phyloP scores from a whole-genome alignment of 1,284 basidiomycete species.

The Mycocalia duriaeana region DNA sequence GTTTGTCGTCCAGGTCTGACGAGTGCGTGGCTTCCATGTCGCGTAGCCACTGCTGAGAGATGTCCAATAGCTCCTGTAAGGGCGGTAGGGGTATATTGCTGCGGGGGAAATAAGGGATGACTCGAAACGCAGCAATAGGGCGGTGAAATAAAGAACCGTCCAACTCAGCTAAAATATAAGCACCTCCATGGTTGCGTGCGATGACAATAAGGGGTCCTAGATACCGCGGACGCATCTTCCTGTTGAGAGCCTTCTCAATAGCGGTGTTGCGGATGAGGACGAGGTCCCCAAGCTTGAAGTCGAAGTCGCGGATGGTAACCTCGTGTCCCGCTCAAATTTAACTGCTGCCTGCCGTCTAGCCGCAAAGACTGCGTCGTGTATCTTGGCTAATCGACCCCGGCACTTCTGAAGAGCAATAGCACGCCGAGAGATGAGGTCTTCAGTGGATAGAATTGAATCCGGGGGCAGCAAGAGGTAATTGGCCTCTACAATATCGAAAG shows the following conservation, averaged over 20 bases:
- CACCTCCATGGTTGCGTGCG: constrained; percentile 18
- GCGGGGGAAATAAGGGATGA: neutral
- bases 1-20: too few relatives aligned
- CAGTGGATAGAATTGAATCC: constrained; percentile 13
- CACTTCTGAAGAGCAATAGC: constrained; percentile 19
- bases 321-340: constrained; percentile 16
- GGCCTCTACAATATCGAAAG: constrained; percentile 34
- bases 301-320: constrained; percentile 23
- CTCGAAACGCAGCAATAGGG: neutral
- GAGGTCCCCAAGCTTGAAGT: constrained; percentile 26
- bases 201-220: constrained; percentile 33
- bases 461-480: constrained; percentile 27
- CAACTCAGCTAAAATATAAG: constrained; percentile 17
- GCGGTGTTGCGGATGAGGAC: constrained; percentile 10
- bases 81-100: too few relatives aligned
- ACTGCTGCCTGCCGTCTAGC: constrained; percentile 17
- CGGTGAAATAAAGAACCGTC: neutral
- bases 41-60: too few relatives aligned
- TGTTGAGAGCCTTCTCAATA: constrained; percentile 25
- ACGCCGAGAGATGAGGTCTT: constrained; percentile 17
- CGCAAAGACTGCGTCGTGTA: constrained; percentile 17
- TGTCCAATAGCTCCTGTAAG: too few relatives aligned
- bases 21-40: too few relatives aligned
- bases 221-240: constrained; percentile 27
- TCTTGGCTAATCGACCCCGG: constrained; percentile 9